These are phyloP conservation scores for Cymodocea nodosa DNA, from an alignment of 116 monocot species.

Conservation along the genomic window DNA sequence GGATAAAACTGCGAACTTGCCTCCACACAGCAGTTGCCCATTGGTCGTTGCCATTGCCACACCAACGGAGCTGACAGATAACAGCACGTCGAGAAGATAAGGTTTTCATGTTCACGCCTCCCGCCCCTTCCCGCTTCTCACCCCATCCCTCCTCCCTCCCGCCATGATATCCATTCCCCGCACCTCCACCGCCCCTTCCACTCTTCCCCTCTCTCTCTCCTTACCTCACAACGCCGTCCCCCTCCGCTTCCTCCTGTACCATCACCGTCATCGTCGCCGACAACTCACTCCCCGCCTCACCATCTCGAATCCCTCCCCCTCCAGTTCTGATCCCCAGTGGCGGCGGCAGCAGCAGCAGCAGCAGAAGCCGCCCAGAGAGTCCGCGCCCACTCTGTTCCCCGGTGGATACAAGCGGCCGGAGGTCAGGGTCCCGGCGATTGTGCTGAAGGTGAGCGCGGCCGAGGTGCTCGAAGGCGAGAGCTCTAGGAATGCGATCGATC, in stretches of 20 bases:
- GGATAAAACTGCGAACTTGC: too few relatives aligned
- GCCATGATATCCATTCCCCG: neutral
- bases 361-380: neutral
- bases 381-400: conserved; percentile 49
- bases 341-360: conserved; percentile 11
- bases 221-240: neutral
- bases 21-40: too few relatives aligned
- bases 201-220: neutral
- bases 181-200: neutral
- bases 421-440: conserved; percentile 54
- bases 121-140: neutral
- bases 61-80: too few relatives aligned
- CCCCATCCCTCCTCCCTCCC: neutral
- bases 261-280: neutral
- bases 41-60: too few relatives aligned
- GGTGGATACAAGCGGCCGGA: conserved; percentile 84
- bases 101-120: neutral
- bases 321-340: neutral
- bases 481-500: conserved; percentile 17
- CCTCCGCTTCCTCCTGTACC: neutral
- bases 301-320: neutral
- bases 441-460: conserved; percentile 31
- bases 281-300: neutral
- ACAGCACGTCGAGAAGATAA: too few relatives aligned
- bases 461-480: conserved; percentile 30